These are phyloP conservation scores for Mycena metata DNA, from an alignment of 768 basidiomycete genomes.

Conservation along the genomic window DNA sequence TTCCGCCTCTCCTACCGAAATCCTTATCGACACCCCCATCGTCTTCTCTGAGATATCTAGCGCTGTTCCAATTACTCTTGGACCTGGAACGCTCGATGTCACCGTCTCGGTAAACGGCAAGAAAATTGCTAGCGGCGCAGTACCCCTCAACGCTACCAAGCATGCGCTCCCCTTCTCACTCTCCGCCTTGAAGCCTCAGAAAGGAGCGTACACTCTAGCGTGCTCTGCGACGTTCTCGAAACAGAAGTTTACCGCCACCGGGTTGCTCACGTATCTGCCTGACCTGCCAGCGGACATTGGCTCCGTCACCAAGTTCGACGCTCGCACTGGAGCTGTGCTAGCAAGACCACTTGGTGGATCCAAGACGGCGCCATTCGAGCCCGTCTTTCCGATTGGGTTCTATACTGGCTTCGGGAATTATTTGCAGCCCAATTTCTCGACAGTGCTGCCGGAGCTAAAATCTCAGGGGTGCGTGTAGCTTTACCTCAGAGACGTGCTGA, in stretches of 20 bases:
- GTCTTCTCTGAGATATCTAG: conserved; percentile 62
- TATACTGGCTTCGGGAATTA: conserved; percentile 74
- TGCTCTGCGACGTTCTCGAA: conserved; percentile 54
- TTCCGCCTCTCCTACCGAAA: conserved; percentile 52
- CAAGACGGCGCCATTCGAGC: conserved; percentile 60
- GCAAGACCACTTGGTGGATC: conserved; percentile 65
- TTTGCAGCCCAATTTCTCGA: conserved; percentile 61
- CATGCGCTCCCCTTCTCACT: conserved; percentile 65
- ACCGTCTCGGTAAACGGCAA: conserved; percentile 62
- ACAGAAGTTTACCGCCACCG: conserved; percentile 61
- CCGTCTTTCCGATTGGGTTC: conserved; percentile 81
- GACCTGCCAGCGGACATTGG: conserved; percentile 60
- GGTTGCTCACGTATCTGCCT: conserved; percentile 64
- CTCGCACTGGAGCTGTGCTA: conserved; percentile 68
- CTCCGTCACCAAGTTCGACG: conserved; percentile 75
- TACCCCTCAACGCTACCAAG: conserved; percentile 67
- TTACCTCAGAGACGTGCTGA: not conserved
- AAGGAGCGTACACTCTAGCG: conserved; percentile 52
- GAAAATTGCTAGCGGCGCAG: conserved; percentile 55
- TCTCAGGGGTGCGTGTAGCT: conserved; percentile 62
- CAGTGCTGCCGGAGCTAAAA: conserved; percentile 69
- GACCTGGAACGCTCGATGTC: conserved; percentile 52
- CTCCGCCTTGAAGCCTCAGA: conserved; percentile 57
- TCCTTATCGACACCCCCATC: conserved; percentile 68
- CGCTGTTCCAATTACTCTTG: conserved; percentile 57